Percentiles rank a stretch among this genome's conserved stretches.
phyloP scores from a whole-genome alignment of 2,329 filamentous ascomycete genomes.

The Falciphora oryzae region DNA sequence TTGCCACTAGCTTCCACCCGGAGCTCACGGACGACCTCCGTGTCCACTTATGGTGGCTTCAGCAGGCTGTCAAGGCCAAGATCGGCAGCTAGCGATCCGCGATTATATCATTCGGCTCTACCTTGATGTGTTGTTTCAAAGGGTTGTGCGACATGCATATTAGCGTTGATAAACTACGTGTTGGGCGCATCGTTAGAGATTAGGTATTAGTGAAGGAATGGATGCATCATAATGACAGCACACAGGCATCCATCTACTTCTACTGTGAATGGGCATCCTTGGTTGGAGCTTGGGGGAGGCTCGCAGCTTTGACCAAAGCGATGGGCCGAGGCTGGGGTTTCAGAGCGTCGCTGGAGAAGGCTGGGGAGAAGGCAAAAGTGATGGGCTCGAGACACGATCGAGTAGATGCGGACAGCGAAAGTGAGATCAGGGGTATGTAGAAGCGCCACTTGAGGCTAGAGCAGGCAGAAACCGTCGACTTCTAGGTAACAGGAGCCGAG shows the following conservation, averaged over 20 bases:
- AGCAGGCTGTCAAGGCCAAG: constrained; percentile 51
- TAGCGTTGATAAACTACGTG: background rate
- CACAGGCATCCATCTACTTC: background rate
- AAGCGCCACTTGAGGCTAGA: no score
- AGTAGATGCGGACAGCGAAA: no score
- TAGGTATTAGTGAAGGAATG: background rate
- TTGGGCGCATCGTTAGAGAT: background rate
- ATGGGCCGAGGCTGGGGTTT: no score
- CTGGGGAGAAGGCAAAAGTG: no score
- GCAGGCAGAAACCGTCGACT: no score
- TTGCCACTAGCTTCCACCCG: constrained; percentile 93
- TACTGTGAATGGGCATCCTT: background rate
- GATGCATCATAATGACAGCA: no score
- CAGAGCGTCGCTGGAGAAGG: no score
- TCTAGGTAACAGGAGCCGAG: no score
- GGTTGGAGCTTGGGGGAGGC: no score
- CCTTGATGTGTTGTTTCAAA: background rate
- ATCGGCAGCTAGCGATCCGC: background rate
- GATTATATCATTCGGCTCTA: background rate
- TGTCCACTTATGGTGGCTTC: constrained; percentile 92
- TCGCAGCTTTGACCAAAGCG: no score
- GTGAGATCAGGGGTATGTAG: no score
- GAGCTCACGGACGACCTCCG: constrained; percentile 83
- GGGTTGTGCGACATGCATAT: background rate
- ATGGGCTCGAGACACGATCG: no score